Evolutionary conservation across 2,329 filamentous ascomycete genomes (phyloP).

Genomic region (Bertia moriformis): DNA sequence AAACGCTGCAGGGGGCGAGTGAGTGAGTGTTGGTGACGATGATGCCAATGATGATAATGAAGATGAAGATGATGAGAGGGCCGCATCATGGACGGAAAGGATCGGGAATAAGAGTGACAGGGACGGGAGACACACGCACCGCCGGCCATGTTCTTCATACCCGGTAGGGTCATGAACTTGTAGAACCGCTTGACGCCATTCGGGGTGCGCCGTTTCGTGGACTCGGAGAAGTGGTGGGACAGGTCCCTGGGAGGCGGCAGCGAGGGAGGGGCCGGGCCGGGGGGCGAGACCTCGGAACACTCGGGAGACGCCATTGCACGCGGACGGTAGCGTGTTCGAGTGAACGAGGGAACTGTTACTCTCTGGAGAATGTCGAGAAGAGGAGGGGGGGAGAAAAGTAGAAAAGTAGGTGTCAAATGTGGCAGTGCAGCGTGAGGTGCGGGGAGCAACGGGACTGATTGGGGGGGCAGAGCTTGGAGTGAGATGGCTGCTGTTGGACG

Average conservation of each 20-base stretch:
- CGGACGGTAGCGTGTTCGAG: no score
- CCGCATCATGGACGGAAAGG: conserved; percentile 1
- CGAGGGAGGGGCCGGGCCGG: not conserved
- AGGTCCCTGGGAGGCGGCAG: conserved; percentile 50
- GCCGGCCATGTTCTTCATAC: conserved; percentile 47
- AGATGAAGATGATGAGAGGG: no score
- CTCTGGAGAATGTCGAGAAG: no score
- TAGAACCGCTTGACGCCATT: conserved; percentile 71
- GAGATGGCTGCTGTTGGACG: no score
- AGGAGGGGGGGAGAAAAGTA: no score
- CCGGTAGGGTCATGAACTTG: conserved; percentile 61
- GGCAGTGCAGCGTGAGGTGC: no score
- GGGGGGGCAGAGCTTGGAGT: no score
- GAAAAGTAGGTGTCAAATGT: no score
- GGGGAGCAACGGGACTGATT: no score
- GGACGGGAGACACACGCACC: conserved; percentile 24
- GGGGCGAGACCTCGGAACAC: not conserved
- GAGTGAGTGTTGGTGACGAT: not conserved
- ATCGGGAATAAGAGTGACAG: conserved; percentile 4
- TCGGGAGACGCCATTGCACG: no score
- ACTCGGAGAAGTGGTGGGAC: conserved; percentile 62
- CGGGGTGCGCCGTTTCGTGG: conserved; percentile 46
- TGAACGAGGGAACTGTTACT: no score
- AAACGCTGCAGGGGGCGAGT: conserved; percentile 38
- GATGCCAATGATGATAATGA: conserved; percentile 1